Evolutionary conservation across 495 filamentous ascomycete genomes (phyloP).

Genomic region (Geopyxis carbonaria): DNA sequence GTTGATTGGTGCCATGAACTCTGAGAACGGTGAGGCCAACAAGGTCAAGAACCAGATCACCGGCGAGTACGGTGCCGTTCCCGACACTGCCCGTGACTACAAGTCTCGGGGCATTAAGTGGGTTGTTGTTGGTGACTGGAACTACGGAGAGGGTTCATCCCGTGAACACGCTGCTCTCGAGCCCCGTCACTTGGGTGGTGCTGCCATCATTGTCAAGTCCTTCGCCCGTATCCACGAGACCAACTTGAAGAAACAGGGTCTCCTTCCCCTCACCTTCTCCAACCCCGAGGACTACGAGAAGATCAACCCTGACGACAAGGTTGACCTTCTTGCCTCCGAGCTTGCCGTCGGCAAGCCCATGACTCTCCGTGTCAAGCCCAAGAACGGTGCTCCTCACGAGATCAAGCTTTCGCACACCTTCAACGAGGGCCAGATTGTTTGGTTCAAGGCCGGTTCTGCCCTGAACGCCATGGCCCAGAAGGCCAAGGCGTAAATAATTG

Average conservation of each 20-base stretch:
- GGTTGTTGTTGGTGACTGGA: constrained; percentile 99
- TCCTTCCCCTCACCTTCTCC: constrained; percentile 91
- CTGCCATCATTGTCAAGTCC: constrained; percentile 87
- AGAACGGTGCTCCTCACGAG: constrained; percentile 63
- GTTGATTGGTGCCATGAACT: constrained; percentile 95
- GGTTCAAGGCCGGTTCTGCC: constrained; percentile 94
- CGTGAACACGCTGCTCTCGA: constrained; percentile 97
- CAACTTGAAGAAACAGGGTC: constrained; percentile 99
- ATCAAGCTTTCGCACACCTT: constrained; percentile 82
- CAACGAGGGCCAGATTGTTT: constrained; percentile 90
- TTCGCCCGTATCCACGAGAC: constrained; percentile 99
- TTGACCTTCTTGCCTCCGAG: constrained; percentile 61
- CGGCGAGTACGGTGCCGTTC: constrained; percentile 70
- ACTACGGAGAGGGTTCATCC: constrained; percentile 95
- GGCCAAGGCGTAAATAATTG: constrained; percentile 17
- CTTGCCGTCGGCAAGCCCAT: constrained; percentile 86
- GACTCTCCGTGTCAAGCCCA: constrained; percentile 78
- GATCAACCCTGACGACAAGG: constrained; percentile 79
- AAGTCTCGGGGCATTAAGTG: constrained; percentile 90
- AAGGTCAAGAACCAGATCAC: constrained; percentile 87
- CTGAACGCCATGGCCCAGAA: constrained; percentile 95
- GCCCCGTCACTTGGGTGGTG: constrained; percentile 89
- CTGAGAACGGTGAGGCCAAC: constrained; percentile 92
- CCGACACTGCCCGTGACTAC: constrained; percentile 91
- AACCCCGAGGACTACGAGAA: constrained; percentile 96